phyloP scores from a whole-genome alignment of 2,329 filamentous ascomycete species.

The Lasiodiplodia theobromae region DNA sequence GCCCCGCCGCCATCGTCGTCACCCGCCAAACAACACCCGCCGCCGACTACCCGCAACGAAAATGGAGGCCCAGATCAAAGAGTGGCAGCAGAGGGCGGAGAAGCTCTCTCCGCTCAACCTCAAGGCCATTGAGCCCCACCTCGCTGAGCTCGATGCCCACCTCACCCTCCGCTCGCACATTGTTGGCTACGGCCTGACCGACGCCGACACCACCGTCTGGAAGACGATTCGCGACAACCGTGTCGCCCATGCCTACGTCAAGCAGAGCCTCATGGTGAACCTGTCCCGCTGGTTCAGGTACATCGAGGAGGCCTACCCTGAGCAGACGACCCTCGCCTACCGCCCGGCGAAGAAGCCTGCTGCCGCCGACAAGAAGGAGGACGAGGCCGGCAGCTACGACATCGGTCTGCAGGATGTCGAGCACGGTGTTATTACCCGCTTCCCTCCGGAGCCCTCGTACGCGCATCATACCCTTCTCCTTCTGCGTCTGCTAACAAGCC shows the following conservation, averaged over 20 bases:
- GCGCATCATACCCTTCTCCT: conserved; percentile 39
- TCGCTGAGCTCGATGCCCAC: conserved; percentile 83
- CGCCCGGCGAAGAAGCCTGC: conserved; percentile 48
- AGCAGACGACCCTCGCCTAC: conserved; percentile 74
- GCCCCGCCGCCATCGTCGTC: conserved; percentile 28
- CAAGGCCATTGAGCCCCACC: conserved; percentile 77
- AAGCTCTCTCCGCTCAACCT: conserved; percentile 71
- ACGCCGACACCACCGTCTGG: conserved; percentile 84
- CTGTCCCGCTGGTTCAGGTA: conserved; percentile 87
- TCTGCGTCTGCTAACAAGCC: conserved; percentile 32
- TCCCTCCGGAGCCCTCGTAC: conserved; percentile 91
- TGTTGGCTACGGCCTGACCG: conserved; percentile 77
- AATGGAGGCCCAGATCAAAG: conserved; percentile 52
- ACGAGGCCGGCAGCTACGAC: conserved; percentile 80
- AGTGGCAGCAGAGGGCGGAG: conserved; percentile 64
- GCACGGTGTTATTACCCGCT: conserved; percentile 88
- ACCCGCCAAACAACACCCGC: neutral
- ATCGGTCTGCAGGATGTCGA: conserved; percentile 85
- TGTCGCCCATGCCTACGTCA: conserved; percentile 80
- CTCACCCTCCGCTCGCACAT: conserved; percentile 87
- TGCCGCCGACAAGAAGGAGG: conserved; percentile 68
- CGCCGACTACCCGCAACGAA: conserved; percentile 7
- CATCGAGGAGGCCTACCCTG: conserved; percentile 81
- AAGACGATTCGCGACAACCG: conserved; percentile 82
- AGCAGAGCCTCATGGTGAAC: conserved; percentile 78